These are phyloP conservation scores for Phaffia rhodozyma DNA, from an alignment of 1,284 basidiomycete species.

Conservation along the genomic window DNA sequence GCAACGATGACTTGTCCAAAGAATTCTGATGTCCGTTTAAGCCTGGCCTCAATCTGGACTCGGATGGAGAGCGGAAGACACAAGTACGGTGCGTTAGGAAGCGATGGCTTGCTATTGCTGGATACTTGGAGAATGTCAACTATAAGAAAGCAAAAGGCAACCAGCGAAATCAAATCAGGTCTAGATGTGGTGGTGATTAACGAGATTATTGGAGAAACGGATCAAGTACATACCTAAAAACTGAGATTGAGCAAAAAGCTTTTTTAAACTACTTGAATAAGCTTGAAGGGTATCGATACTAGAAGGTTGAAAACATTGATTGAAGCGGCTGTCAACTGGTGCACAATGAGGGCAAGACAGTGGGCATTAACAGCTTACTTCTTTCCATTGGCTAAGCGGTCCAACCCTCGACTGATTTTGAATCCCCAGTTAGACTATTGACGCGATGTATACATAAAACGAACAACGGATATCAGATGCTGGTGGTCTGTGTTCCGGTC, in stretches of 20 bases:
- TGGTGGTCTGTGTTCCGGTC: neutral
- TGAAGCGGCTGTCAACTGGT: too few relatives aligned
- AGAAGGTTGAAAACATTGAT: constrained; percentile 12
- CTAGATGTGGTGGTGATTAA: too few relatives aligned
- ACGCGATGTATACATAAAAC: constrained; percentile 23
- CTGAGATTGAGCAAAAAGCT: constrained; percentile 62
- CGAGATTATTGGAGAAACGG: neutral
- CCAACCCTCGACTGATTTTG: constrained; percentile 67
- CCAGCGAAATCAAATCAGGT: neutral
- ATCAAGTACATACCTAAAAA: constrained; percentile 44
- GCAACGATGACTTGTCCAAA: constrained; percentile 79
- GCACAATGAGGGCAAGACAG: constrained; percentile 5
- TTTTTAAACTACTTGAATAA: constrained; percentile 67
- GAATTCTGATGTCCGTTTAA: constrained; percentile 75
- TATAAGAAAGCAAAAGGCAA: constrained; percentile 11
- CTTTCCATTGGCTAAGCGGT: constrained; percentile 81
- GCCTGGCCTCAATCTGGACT: constrained; percentile 56
- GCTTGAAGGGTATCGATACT: constrained; percentile 77
- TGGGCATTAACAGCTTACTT: constrained; percentile 47
- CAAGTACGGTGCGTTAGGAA: constrained; percentile 17
- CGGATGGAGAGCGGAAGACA: constrained; percentile 56
- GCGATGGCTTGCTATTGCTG: constrained; percentile 25
- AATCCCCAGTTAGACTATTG: constrained; percentile 52
- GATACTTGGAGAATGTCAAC: constrained; percentile 73
- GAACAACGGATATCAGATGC: neutral